These are phyloP conservation scores for Chlorociboria aeruginascens DNA, from an alignment of 495 filamentous ascomycete species.

Conservation along the genomic window DNA sequence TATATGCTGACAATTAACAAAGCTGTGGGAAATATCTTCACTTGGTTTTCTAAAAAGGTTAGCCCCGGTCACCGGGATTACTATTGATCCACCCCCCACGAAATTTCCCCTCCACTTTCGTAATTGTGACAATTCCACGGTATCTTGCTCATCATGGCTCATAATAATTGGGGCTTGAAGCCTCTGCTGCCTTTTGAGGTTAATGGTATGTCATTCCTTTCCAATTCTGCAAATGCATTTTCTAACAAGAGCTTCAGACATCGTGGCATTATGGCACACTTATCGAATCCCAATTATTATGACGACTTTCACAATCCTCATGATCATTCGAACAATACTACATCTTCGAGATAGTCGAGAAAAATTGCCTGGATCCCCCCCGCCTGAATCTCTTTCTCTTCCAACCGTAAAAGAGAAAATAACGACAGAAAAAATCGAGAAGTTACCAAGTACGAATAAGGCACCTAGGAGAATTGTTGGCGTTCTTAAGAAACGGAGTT, in stretches of 20 bases:
- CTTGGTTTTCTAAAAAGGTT: too few species aligned
- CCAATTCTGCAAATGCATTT: neutral
- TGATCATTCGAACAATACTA: conserved; percentile 29
- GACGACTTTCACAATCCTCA: conserved; percentile 25
- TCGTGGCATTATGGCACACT: conserved; percentile 40
- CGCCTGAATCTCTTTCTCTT: conserved; percentile 19
- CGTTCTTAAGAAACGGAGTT: conserved; percentile 23
- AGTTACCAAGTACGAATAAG: conserved; percentile 13
- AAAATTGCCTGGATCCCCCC: conserved; percentile 15
- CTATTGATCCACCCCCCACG: too few species aligned
- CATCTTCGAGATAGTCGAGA: conserved; percentile 20
- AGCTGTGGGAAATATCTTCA: too few species aligned
- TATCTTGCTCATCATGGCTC: neutral
- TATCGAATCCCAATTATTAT: conserved; percentile 40
- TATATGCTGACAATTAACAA: too few species aligned
- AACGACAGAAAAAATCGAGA: conserved; percentile 2
- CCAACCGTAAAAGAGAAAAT: conserved; percentile 10
- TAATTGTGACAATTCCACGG: too few species aligned
- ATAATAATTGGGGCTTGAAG: conserved; percentile 1
- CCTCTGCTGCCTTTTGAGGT: conserved; percentile 5
- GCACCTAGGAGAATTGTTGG: conserved; percentile 38
- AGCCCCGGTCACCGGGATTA: too few species aligned
- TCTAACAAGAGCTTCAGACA: conserved; percentile 24
- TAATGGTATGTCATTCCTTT: conserved; percentile 4
- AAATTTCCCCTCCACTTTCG: too few species aligned